Base-by-base conservation (phyloP, 306 rosid genomes). In the Cicer pinnatifidum region DNA sequence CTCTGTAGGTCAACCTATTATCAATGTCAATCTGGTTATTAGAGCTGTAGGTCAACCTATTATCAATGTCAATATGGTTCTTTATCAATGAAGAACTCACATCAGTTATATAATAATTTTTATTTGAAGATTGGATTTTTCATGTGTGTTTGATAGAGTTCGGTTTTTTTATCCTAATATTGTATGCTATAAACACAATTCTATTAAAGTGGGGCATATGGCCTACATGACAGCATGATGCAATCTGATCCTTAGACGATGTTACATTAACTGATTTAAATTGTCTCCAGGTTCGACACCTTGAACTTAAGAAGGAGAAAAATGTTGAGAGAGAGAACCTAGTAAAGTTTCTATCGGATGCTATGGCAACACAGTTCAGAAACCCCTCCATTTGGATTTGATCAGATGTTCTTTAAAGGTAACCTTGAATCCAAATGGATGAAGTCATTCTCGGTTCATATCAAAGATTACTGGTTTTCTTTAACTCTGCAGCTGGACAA, bases 231-330 rank as follows among this genome's bases (percentile, higher is more conserved):
- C 56, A 71, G 67, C 56, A 13, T 46, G 56, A 9, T 51, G 67
- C 19, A 48, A 59, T 62, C 19, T 47, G 16, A 62, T 63, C 61
- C 61, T 37, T 16, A 75, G 66, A 88, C 46, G 47, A 15, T 73
- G 12, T 70, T 46, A 35, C 46, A 58, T 59, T 66, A 43, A 69
- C 72, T 75, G 11, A 60, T 65, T 80, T 19, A 20, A 60, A 76
- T 57, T 54, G 71, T 70, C 40, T 82, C 47, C 87, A 94, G 98
- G 97, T 94, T 69, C 96, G 97, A 61, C 97, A 91, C 78, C 91
- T 93, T 44, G 97, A 93, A 61, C 88, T 83, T 46, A 93, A 91
- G 86, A 88, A 44, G 92, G 97, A 88, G 86, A 91, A 89, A 81
- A 85, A 80, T 51, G 85, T 93, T 4, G 88, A 85, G 67, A 86